Base-by-base conservation (phyloP, 768 basidiomycete genomes). In the Kwoniella bestiolae region DNA sequence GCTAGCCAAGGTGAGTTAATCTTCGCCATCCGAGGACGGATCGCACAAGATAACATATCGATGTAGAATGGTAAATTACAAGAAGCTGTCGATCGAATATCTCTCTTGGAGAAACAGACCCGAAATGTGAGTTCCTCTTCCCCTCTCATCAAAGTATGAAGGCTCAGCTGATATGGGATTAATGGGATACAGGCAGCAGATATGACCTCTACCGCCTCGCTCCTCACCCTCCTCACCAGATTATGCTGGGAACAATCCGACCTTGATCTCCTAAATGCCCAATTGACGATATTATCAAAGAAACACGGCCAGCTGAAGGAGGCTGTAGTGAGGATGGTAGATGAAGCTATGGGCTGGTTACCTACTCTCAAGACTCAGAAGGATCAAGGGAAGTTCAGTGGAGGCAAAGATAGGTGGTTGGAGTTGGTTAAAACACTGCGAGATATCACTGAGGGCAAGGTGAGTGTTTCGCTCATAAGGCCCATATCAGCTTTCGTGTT, bases 221-320 rank as follows among this genome's bases (percentile, higher is more conserved):
- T 98, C 21, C 89, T 89, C 59, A 89, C 89, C 77, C 84, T 89
- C 34, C 85, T 91, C 66, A 82, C 88, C 29, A 85, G 89, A 66
- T 85, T 92, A 67, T 86, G 86, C 67, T 92, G 91, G 79, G 83
- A 88, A 68, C 87, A 87, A 25, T 85, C 85, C 63, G 86, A 95
- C 76, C 88, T 88, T 76, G 81, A 84, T 32, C 84, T 87, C 59
- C 83, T 94, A 63, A 93, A 94, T 77, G 83, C 85, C 8, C 77
- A 80, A 44, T 70, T 83, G 34, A 79, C 79, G 46, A 56, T 86
- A 18, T 82, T 96, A 71, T 90, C 89, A 82, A 97, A 96, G 86
- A 98, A 97, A 76, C 96, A 98, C 81, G 95, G 96, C 0, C 96
- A 99, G 78, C 84, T 98, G 69, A 94, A 97, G 79, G 90, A 86